Base-by-base conservation (phyloP, 2,329 filamentous ascomycete species). In the Neonectria neomacrospora region DNA sequence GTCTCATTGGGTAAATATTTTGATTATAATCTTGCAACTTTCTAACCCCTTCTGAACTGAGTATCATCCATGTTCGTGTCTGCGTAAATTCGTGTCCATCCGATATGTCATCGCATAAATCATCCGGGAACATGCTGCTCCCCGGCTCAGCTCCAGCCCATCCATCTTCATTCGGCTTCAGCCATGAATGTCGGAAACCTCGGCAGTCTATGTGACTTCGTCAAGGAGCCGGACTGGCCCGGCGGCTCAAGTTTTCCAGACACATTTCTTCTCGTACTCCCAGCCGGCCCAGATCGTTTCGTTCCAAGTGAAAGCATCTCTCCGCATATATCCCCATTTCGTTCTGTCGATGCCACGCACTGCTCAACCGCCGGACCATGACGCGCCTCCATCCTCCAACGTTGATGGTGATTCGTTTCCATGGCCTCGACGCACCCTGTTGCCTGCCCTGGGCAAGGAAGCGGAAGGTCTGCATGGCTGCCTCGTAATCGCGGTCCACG, bases 321-420 rank as follows among this genome's bases (percentile, higher is more conserved):
- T 85, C 82, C 0, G 82, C 82, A 64, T 77, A 84, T 1, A 83
- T 70, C 2, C 82, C 82, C 39, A 74, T 71, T 44, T 74, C 71
- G 41, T 84, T 82, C 44, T 75, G 74, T 45, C 71, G 67, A 62
- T 76, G 76, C 82, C 82, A 84, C 10, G 74, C 73, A 44, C 74
- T 73, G 52, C 80, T 74, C 47, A 82, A 69, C 20, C 82, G 75
- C 18, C 82, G 76, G 8, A 83, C 76, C 80, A 83, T 80, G 44
- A 80, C 75, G 11, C 75, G 78, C 47, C 77, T 77, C 82, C 82
- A 84, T 8, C 81, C 82, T 5, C 82, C 83, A 1, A 84, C 78
- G 32, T 83, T 84, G 60, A 85, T 74, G n/a, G 77, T 80, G 55
- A 84, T 76, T 30, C 71, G 71, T 52, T 72, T 77, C 81, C 80